These are phyloP conservation scores for Naematelia encephala DNA, from an alignment of 768 basidiomycete species.

Conservation along the genomic window DNA sequence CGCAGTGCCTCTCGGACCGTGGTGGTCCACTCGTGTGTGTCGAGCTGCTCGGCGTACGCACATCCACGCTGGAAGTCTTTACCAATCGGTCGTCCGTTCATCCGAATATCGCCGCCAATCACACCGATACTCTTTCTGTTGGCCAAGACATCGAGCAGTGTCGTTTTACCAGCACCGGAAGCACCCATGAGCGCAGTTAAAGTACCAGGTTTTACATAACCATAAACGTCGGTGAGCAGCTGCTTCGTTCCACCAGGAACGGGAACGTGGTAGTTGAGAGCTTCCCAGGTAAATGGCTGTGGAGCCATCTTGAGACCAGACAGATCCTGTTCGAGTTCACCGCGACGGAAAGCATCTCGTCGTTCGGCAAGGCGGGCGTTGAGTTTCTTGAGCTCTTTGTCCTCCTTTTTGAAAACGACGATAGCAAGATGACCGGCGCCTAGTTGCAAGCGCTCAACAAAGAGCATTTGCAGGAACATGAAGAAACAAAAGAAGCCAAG, in stretches of 20 bases:
- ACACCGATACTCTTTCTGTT: conserved; percentile 64
- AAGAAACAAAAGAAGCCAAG: conserved; percentile 69
- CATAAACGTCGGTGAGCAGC: conserved; percentile 51
- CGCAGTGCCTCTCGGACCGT: conserved; percentile 78
- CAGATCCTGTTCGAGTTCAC: conserved; percentile 54
- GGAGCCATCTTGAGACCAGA: conserved; percentile 49
- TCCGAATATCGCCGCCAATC: conserved; percentile 66
- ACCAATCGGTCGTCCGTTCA: conserved; percentile 62
- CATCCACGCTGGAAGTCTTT: conserved; percentile 60
- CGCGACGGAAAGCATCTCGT: conserved; percentile 55
- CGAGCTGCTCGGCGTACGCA: conserved; percentile 80
- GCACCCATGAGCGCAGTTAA: conserved; percentile 52
- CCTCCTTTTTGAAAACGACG: conserved; percentile 64
- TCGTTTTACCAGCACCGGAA: conserved; percentile 48
- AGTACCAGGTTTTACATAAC: conserved; percentile 67
- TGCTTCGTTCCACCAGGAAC: conserved; percentile 49
- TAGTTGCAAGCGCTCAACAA: conserved; percentile 48
- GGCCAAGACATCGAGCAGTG: conserved; percentile 64
- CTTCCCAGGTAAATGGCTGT: conserved; percentile 74
- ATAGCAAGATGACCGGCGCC: conserved; percentile 47
- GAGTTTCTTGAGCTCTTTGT: conserved; percentile 54
- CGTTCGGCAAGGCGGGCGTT: conserved; percentile 53
- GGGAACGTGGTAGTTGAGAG: conserved; percentile 57
- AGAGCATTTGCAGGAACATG: conserved; percentile 64
- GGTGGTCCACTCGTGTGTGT: conserved; percentile 63